These are phyloP conservation scores for Camellia sinensis DNA, from an alignment of 148 eudicot species.

Conservation along the genomic window DNA sequence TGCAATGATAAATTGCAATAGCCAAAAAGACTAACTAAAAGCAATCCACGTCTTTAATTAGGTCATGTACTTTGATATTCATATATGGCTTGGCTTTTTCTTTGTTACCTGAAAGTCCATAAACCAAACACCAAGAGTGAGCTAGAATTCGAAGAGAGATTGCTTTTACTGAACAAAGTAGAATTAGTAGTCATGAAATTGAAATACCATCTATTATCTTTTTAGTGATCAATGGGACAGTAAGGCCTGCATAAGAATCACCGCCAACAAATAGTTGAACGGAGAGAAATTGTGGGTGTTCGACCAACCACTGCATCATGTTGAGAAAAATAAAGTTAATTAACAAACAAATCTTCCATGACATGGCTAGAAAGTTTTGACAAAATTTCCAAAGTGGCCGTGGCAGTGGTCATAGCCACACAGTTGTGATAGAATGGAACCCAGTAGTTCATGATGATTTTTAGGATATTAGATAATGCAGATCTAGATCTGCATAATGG, in stretches of 20 bases:
- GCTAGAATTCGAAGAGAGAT: not conserved
- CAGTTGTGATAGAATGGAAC: not conserved
- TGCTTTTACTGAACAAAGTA: not conserved
- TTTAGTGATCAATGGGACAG: constrained; percentile 27
- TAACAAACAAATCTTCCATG: not conserved
- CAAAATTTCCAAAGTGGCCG: not conserved
- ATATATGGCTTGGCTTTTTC: constrained; percentile 10
- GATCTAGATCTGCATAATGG: not conserved
- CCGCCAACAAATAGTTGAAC: constrained; percentile 27
- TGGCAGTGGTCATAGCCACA: not conserved
- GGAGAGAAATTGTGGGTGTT: constrained; percentile 25
- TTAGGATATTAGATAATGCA: not conserved
- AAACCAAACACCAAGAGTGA: not conserved
- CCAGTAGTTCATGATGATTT: no score
- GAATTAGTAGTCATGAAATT: not conserved
- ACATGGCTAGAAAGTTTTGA: not conserved
- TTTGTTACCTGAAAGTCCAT: constrained; percentile 17
- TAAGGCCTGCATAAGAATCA: constrained; percentile 30
- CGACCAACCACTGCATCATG: constrained; percentile 30
- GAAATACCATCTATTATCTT: constrained; percentile 19
- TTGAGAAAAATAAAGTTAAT: not conserved
- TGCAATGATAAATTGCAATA: not conserved
- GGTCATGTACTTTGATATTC: constrained; percentile 21
- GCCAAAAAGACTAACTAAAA: not conserved
- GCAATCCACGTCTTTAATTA: not conserved